Base-by-base conservation (phyloP, 805 yeast genomes). In the Cyberlindnera mycetangii region DNA sequence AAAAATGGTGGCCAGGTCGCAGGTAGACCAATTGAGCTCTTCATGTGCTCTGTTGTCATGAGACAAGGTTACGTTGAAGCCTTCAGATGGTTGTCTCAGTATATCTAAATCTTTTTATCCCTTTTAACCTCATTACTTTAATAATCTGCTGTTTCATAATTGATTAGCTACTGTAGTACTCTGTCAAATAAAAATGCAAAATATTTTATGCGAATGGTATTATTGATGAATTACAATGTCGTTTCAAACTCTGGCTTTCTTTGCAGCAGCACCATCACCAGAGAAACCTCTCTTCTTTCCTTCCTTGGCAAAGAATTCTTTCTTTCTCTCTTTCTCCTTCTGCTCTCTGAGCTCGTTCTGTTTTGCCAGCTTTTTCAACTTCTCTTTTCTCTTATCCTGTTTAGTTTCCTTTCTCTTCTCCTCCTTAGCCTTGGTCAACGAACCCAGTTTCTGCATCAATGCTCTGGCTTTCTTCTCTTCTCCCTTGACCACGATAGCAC, bases 21-120 rank as follows among this genome's bases (percentile, higher is more conserved):
- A 33, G 78, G 78, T 53, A 85, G 99, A 74, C 98, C 99, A 40
- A 81, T 92, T 46, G 99, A 93, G 72, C 81, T 93, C 37, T 93
- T 81, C 69, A 93, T 93, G 98, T 92, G 96, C 70, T 89, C 97
- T 21, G 96, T 93, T 54, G 97, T 90, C 45, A 86, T 90, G 96
- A 88, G 98, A 78, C 90, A 88, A 69, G 99, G 99, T 60, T 93
- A 93, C 69, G 95, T 96, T 49, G 98, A 93, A 60, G 99, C 96
- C 52, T 89, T 93, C 79, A 86, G 89, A 78, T 93, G 97, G 98
- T 80, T 93, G 63, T 89, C 97, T 50, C 96, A 93, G 72, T 92
- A 86, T 70, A 92, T 92, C 59, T 92, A 36, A 50, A 20, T n/a
- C n/a, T 15, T 42, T 27, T 14, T 16, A 11, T 16, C 35, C 11